These are phyloP conservation scores for Phellopilus nigrolimitatus DNA, from an alignment of 1,284 basidiomycete genomes.

Conservation along the genomic window DNA sequence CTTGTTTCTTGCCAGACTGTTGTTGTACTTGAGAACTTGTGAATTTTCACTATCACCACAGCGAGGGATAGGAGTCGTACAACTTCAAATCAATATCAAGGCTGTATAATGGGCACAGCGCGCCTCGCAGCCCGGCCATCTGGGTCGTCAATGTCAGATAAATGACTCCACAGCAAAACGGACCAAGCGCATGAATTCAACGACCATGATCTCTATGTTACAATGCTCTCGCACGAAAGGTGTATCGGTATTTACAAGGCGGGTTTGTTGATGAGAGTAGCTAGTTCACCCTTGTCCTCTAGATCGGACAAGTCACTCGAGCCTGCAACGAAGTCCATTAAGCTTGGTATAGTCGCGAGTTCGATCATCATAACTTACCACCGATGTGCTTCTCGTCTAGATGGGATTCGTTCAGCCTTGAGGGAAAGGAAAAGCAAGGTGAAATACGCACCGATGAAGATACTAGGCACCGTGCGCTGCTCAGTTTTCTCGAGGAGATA, in stretches of 20 bases:
- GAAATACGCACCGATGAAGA: slow-evolving; percentile 37
- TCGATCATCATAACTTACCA: not conserved
- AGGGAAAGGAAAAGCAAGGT: not conserved
- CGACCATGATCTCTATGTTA: too few relatives aligned
- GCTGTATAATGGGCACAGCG: too few relatives aligned
- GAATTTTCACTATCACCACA: too few relatives aligned
- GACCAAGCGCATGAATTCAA: too few relatives aligned
- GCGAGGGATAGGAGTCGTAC: too few relatives aligned
- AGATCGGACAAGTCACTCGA: not conserved
- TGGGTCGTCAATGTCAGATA: too few relatives aligned
- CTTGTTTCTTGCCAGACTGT: too few relatives aligned
- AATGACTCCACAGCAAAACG: too few relatives aligned
- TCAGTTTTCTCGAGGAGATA: slow-evolving; percentile 27
- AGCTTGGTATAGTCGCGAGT: not conserved
- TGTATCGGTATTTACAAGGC: not conserved
- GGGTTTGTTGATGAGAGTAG: slow-evolving; percentile 4
- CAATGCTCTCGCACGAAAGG: not conserved
- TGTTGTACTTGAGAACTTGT: too few relatives aligned
- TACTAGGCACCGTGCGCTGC: slow-evolving; percentile 30
- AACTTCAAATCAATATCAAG: too few relatives aligned
- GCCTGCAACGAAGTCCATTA: not conserved
- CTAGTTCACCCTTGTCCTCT: not conserved
- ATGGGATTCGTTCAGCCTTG: not conserved
- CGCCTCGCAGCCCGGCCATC: too few relatives aligned
- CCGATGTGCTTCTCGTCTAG: slow-evolving; percentile 31